Evolutionary conservation across 2,329 filamentous ascomycete species (phyloP).

Genomic region (Aspergillus fischeri): DNA sequence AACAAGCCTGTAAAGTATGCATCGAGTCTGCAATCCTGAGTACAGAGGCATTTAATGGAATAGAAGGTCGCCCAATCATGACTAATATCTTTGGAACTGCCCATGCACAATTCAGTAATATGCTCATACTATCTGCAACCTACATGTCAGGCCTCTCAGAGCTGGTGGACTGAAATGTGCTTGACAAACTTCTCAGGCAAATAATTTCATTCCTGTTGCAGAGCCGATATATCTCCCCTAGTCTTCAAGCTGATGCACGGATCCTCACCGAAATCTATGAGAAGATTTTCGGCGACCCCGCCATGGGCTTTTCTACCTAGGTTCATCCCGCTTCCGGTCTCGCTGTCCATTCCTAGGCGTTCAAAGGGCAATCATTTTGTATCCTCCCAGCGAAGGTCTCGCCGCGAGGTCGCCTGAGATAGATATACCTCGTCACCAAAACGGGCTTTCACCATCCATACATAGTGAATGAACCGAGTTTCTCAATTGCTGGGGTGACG

Average conservation of each 20-base stretch:
- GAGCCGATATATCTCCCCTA: slow-evolving; percentile 68
- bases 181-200: slow-evolving; percentile 61
- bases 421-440: too few relatives aligned
- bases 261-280: slow-evolving; percentile 60
- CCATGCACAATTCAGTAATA: slow-evolving; percentile 98
- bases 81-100: slow-evolving; percentile 94
- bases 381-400: too few relatives aligned
- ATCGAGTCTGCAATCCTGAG: slow-evolving; percentile 76
- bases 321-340: background rate
- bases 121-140: slow-evolving; percentile 79
- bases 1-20: slow-evolving; percentile 57
- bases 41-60: slow-evolving; percentile 73
- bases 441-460: too few relatives aligned
- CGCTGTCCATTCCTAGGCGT: too few relatives aligned
- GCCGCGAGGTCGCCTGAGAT: too few relatives aligned
- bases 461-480: too few relatives aligned
- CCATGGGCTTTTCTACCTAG: slow-evolving; percentile 1
- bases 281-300: slow-evolving; percentile 39
- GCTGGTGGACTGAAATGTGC: slow-evolving; percentile 53
- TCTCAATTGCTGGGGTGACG: too few relatives aligned
- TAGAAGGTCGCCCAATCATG: slow-evolving; percentile 66
- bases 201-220: slow-evolving; percentile 74
- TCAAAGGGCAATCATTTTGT: too few relatives aligned
- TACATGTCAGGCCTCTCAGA: slow-evolving; percentile 63
- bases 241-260: slow-evolving; percentile 66